Conservation (phyloP, 2,329 filamentous ascomycete genomes). For the Penicillium hesseltinei region DNA sequence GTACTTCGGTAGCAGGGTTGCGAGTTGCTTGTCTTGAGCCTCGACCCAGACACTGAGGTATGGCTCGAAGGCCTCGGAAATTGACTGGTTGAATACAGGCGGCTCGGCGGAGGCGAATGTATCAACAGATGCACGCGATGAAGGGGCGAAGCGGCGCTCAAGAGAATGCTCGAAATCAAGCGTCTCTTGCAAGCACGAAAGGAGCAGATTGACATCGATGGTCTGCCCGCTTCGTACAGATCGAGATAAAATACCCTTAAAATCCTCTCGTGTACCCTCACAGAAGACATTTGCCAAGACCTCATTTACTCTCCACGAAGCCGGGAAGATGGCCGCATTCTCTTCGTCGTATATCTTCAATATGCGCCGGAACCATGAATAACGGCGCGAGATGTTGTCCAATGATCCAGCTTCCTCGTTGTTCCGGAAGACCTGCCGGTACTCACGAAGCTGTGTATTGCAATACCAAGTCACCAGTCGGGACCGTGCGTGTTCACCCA, state of each 20-base stretch:
- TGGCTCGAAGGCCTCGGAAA: constrained; percentile 95
- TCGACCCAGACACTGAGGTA: constrained; percentile 98
- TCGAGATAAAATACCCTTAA: constrained; percentile 84
- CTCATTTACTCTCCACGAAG: constrained; percentile 86
- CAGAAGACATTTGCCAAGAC: constrained; percentile 88
- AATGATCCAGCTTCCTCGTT: constrained; percentile 95
- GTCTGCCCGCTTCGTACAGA: constrained; percentile 79
- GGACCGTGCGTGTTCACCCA: constrained; percentile 80
- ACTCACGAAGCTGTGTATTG: constrained; percentile 93
- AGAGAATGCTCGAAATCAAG: constrained; percentile 93
- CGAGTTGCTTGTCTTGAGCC: constrained; percentile 85
- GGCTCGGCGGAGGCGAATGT: constrained; percentile 78
- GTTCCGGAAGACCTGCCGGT: constrained; percentile 89
- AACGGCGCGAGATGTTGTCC: constrained; percentile 92
- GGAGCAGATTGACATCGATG: constrained; percentile 82
- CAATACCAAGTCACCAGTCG: constrained; percentile 94
- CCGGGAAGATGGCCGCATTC: constrained; percentile 81
- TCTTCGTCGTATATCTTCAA: constrained; percentile 95
- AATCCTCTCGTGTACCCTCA: constrained; percentile 92
- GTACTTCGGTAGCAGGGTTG: constrained; percentile 81
- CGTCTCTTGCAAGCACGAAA: constrained; percentile 90
- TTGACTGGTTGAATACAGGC: constrained; percentile 80
- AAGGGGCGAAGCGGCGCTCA: constrained; percentile 74
- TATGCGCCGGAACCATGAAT: constrained; percentile 95
- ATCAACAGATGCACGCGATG: constrained; percentile 77